phyloP scores from a whole-genome alignment of 2,329 filamentous ascomycete genomes.

The Penicillium janthinellum region DNA sequence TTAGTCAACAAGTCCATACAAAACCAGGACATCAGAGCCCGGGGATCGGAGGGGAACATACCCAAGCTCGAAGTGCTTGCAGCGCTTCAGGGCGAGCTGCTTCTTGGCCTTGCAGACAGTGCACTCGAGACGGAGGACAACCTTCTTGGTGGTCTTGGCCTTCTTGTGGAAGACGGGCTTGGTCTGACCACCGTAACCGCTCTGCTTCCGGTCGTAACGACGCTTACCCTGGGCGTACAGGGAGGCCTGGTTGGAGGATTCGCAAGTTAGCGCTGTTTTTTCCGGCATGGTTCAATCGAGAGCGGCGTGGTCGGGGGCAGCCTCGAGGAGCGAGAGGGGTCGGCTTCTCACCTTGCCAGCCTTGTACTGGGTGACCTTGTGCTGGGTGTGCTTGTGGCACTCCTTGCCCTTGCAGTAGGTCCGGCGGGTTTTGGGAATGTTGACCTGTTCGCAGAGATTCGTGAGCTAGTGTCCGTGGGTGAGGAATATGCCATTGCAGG shows the following conservation, averaged over 20 bases:
- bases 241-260: conserved; percentile 64
- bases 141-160: conserved; percentile 99
- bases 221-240: conserved; percentile 98
- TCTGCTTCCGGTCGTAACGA: conserved; percentile 99
- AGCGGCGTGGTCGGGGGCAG: neutral
- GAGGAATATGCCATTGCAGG: conserved; percentile 6
- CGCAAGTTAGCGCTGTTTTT: conserved; percentile 22
- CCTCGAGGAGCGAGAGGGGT: conserved; percentile 4
- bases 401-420: conserved; percentile 98
- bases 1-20: conserved; percentile 44
- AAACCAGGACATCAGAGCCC: neutral
- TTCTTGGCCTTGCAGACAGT: conserved; percentile 97
- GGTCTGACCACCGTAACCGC: conserved; percentile 99
- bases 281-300: neutral
- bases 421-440: conserved; percentile 96
- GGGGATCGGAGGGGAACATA: conserved; percentile 55
- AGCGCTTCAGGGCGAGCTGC: conserved; percentile 97
- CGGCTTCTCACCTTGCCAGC: conserved; percentile 73
- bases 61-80: conserved; percentile 99
- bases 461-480: conserved; percentile 27
- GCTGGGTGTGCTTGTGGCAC: conserved; percentile 89
- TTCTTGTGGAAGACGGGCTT: conserved; percentile 99
- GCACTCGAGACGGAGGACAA: conserved; percentile 97
- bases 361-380: conserved; percentile 97
- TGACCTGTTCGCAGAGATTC: conserved; percentile 65